These are phyloP conservation scores for Euclidium syriacum DNA, from an alignment of 345 rosid genomes.

Conservation along the genomic window DNA sequence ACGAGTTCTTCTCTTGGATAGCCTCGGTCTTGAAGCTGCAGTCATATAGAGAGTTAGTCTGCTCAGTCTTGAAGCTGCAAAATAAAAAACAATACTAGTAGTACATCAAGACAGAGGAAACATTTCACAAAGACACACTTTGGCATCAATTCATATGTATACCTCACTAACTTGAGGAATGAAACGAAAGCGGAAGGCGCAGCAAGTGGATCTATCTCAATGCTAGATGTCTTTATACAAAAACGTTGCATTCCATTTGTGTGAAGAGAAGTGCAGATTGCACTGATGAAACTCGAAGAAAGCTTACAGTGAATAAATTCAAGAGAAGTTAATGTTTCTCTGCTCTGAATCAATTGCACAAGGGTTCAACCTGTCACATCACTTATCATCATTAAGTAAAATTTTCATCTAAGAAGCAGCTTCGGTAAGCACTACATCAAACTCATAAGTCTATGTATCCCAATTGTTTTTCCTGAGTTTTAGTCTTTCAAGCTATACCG, in stretches of 20 bases:
- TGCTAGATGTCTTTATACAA: too few relatives aligned
- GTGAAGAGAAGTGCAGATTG: conserved; percentile 45
- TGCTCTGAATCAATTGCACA: conserved; percentile 51
- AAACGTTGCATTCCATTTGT: too few relatives aligned
- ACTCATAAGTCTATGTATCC: too few relatives aligned
- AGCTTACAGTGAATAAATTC: conserved; percentile 61
- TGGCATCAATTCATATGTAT: not conserved
- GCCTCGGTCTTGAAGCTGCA: too few relatives aligned
- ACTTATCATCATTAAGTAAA: not conserved
- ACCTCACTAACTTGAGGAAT: conserved; percentile 59
- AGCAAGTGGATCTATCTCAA: too few relatives aligned
- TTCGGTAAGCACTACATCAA: conserved; percentile 72
- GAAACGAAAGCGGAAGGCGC: too few relatives aligned
- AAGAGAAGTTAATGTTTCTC: conserved; percentile 47
- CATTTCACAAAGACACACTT: too few relatives aligned
- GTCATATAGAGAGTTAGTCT: too few relatives aligned
- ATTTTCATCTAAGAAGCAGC: conserved; percentile 38
- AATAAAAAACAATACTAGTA: too few relatives aligned
- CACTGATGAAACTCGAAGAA: conserved; percentile 35
- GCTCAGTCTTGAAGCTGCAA: too few relatives aligned
- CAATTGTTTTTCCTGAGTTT: conserved; percentile 82
- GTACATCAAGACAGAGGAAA: too few relatives aligned
- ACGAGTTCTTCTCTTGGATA: too few relatives aligned
- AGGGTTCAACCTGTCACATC: conserved; percentile 46
- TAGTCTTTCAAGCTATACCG: conserved; percentile 65